A percentile compares a stretch with the other conserved stretches of the same genome.
Conservation (phyloP, 2,329 filamentous ascomycete species). For the Cercospora beticola region DNA sequence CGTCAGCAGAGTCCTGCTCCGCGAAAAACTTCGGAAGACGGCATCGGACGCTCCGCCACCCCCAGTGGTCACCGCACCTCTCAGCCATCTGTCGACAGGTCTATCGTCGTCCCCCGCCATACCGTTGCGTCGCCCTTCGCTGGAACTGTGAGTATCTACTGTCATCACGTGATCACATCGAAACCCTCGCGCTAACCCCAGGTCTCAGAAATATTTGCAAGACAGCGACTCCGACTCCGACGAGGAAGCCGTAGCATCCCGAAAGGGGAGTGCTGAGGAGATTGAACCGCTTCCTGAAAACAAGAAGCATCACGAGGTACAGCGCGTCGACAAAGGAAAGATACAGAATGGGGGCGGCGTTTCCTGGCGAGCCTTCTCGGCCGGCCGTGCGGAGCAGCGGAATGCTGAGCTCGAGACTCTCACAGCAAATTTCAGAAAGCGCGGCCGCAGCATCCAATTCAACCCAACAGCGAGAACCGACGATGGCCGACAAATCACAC, state of each 20-base stretch:
- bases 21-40: conserved; percentile 24
- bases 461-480: conserved; percentile 36
- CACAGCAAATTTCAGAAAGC: conserved; percentile 34
- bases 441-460: conserved; percentile 38
- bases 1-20: conserved; percentile 35
- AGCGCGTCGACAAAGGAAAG: conserved; percentile 37
- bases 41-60: conserved; percentile 27
- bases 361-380: conserved; percentile 40
- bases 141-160: conserved; percentile 30
- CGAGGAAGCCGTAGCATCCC: conserved; percentile 34
- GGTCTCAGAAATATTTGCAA: conserved; percentile 36
- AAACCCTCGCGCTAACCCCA: conserved; percentile 22
- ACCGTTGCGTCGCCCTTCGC: conserved; percentile 39
- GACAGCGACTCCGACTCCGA: conserved; percentile 35
- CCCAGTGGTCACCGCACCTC: conserved; percentile 27
- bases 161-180: conserved; percentile 20
- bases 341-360: conserved; percentile 34
- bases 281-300: conserved; percentile 5
- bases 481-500: conserved; percentile 35
- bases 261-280: conserved; percentile 31
- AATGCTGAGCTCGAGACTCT: conserved; percentile 38
- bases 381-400: conserved; percentile 35
- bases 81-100: conserved; percentile 18
- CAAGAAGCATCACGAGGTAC: conserved; percentile 31
- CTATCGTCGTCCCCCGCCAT: conserved; percentile 28